Percentiles rank a stretch among this genome's conserved stretches.
These are phyloP conservation scores for Trichoderma simmonsii DNA, from an alignment of 2,329 filamentous ascomycete genomes.

Conservation along the genomic window DNA sequence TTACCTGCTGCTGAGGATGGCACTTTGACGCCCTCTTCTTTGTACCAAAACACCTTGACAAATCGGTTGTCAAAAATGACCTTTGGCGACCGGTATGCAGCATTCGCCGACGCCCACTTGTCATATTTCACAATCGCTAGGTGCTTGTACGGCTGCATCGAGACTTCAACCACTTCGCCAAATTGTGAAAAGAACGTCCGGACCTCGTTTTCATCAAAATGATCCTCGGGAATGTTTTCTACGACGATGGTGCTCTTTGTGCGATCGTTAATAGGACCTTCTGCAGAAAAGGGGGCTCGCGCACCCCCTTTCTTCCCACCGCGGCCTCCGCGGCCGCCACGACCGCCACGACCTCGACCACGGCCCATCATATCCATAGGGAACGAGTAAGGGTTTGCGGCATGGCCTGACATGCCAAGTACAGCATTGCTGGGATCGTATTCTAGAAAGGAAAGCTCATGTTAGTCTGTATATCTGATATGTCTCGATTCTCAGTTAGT, in stretches of 20 bases:
- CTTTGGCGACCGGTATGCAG: conserved; percentile 73
- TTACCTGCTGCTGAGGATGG: conserved; percentile 27
- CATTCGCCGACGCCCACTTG: conserved; percentile 62
- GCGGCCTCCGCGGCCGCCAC: conserved; percentile 35
- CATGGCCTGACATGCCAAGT: conserved; percentile 23
- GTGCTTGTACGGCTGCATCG: conserved; percentile 63
- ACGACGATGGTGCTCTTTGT: conserved; percentile 68
- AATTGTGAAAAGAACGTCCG: conserved; percentile 70
- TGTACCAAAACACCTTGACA: conserved; percentile 79
- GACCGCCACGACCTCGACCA: conserved; percentile 38
- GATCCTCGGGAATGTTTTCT: conserved; percentile 72
- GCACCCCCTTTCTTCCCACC: conserved; percentile 33
- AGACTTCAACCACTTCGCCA: conserved; percentile 61
- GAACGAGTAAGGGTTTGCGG: conserved; percentile 24
- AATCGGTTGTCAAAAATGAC: conserved; percentile 83
- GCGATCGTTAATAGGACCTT: conserved; percentile 60
- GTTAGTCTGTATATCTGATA: conserved; percentile 19
- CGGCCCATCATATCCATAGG: conserved; percentile 26
- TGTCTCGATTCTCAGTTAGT: not conserved
- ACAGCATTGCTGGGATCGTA: conserved; percentile 35
- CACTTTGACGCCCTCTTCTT: conserved; percentile 44
- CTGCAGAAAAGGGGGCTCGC: conserved; percentile 60
- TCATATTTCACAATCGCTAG: conserved; percentile 69
- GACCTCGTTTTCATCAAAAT: conserved; percentile 63
- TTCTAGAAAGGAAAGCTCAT: conserved; percentile 23